A percentile compares a stretch with the other conserved stretches of the same genome.
These are phyloP conservation scores for Lactifluus subvellereus DNA, from an alignment of 768 basidiomycete species.

Conservation along the genomic window DNA sequence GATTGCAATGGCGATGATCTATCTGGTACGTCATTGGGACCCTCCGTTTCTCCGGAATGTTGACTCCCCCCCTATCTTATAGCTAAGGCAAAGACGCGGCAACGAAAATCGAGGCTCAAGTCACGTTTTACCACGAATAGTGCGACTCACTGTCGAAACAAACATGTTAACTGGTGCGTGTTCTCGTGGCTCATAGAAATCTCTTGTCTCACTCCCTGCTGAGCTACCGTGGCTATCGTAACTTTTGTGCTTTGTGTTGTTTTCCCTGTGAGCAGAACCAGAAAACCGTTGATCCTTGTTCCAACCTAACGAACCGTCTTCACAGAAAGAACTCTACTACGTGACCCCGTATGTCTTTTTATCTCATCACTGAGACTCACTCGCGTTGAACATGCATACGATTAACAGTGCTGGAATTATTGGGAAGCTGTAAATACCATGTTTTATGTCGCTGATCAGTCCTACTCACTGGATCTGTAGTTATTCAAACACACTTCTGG, in stretches of 20 bases:
- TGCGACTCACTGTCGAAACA: conserved; percentile 29
- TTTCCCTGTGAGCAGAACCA: neutral
- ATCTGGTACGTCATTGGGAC: neutral
- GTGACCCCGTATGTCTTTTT: neutral
- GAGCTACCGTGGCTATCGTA: neutral
- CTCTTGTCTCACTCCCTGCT: too few species aligned
- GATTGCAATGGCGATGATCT: conserved; percentile 14
- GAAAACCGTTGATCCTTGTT: neutral
- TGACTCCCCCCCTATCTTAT: neutral
- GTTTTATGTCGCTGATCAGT: neutral
- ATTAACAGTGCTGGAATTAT: conserved; percentile 21
- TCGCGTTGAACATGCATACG: neutral
- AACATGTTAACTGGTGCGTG: conserved; percentile 6
- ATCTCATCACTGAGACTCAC: too few species aligned
- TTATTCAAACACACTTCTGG: conserved; percentile 27
- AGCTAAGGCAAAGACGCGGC: neutral
- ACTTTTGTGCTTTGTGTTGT: conserved; percentile 6
- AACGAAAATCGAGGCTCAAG: conserved; percentile 3
- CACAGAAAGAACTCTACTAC: conserved; percentile 8
- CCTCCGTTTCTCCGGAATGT: neutral
- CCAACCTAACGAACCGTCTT: neutral
- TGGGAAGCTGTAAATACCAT: conserved; percentile 16
- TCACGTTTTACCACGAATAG: conserved; percentile 24
- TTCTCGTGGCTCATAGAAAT: too few species aligned
- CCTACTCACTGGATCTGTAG: neutral